Conservation (phyloP, 768 basidiomycete genomes). For the Suillus luteus region DNA sequence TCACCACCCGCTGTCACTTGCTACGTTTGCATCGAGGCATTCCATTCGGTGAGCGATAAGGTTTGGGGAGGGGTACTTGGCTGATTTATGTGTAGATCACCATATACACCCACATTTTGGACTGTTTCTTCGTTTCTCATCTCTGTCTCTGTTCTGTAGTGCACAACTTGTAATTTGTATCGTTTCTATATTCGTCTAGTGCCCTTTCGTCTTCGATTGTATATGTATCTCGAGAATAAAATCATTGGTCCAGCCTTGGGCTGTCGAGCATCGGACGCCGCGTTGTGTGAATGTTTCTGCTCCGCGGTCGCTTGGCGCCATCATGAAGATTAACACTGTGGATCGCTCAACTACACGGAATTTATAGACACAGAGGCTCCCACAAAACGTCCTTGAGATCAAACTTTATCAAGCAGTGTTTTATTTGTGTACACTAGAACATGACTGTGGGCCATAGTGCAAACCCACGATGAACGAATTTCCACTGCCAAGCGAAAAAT, state of each 20-base stretch:
- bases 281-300: neutral
- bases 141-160: neutral
- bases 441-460: neutral
- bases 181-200: constrained; percentile 1
- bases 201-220: neutral
- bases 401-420: neutral
- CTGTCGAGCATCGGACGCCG: neutral
- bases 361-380: neutral
- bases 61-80: neutral
- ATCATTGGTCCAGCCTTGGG: neutral
- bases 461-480: neutral
- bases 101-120: constrained; percentile 2
- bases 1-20: neutral
- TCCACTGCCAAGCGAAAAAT: neutral
- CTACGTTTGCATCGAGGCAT: neutral
- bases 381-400: neutral
- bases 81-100: neutral
- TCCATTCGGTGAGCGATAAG: neutral
- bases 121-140: neutral
- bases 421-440: neutral
- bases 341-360: no score
- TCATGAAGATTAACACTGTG: neutral
- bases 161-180: neutral
- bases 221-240: constrained; percentile 1
- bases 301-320: neutral